Base-by-base conservation (phyloP, 768 basidiomycete genomes). In the Tylopilus rubrobrunneus region DNA sequence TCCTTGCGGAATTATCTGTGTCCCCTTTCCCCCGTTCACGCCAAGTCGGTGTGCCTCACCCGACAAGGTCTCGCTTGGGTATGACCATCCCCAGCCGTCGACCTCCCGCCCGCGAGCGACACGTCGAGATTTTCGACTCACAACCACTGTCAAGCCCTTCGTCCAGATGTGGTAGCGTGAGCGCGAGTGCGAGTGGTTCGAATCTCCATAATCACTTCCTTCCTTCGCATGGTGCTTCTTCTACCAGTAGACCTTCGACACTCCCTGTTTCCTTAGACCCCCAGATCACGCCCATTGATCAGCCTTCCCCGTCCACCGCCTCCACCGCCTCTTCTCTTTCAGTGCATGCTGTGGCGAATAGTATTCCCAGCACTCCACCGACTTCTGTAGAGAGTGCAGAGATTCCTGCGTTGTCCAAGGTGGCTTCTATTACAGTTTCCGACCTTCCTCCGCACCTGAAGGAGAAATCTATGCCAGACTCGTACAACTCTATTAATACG, bases 51-150 rank as follows among this genome's bases (percentile, higher is more conserved):
- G 83, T 95, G 0, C 92, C 92, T 8, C 73, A 79, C 28, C 83
- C 85, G 15, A 82, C 83, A 49, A 85, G 79, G 70, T 76, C 75
- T 49, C 85, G 80, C 44, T 71, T 81, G 25, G 82, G 83, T 37
- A 81, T 85, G 52, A 76, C 79, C 31, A 87, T 83, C 60, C 85
- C 82, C 43, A 78, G 74, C 45, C 76, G 76, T 41, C 79, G 78
- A 23, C 45, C 52, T 72, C 76, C 55, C 64, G 75, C 46, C 53
- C 67, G 79, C 12, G 78, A 81, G 56, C 79, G 81, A 23, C 84
- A 87, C 53, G 89, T 91, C 41, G 85, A 90, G 62, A 92, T 91
- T 34, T 88, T 89, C 61, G 79, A 87, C 64, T 92, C 89, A 3
- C 89, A 92, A 65, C 89, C 89, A 29, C 67, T 92, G 25, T 71